Evolutionary conservation across 2,329 filamentous ascomycete genomes (phyloP), one percentile per base, ranked within the genome.

Genomic region (Ramularia collo-cygni): DNA sequence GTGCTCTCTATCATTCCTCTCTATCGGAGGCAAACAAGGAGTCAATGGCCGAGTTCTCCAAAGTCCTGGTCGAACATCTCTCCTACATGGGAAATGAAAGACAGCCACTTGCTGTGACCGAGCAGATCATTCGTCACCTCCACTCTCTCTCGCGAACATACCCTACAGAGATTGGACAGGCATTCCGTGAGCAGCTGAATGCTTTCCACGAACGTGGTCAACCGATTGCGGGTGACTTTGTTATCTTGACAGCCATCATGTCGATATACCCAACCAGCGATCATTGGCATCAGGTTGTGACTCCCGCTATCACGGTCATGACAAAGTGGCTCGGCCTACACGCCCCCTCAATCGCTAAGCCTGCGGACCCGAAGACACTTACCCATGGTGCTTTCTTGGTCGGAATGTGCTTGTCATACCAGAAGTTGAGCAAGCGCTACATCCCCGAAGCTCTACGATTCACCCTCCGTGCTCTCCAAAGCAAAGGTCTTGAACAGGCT

Each of bases 241-340:
- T 88, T 15, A 67, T 94, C n/a, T 68, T 98, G 26, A 89, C 86
- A 0, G 88, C 86, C 0, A 77, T 95, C 44, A 79, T 82, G 28
- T 80, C 79, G 2, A 84, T 93, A 38, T 98, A 94, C 57, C 89
- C 92, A 4, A 95, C 92, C 0, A 95, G 89, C 0, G 92, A 98
- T 64, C 89, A 96, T 64, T 98, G 96, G 64, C 92, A 98, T 56
- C 83, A 92, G 54, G 86, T 96, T 26, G 83, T 87, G 28, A 98
- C 92, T 2, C 92, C 92, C 2, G 84, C 90, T 1, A 83, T 87
- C 64, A 77, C 95, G 4, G 76, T 81, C n/a, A 85, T 96, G 63
- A 77, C 76, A 9, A 79, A 86, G 39, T 95, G 85, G 64, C 73
- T 98, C 17, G 86, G 83, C 1, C 79, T 95, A 53, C 86, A 80